Evolutionary conservation across 805 yeast species (phyloP).

Genomic region (Clavispora vitiphila): DNA sequence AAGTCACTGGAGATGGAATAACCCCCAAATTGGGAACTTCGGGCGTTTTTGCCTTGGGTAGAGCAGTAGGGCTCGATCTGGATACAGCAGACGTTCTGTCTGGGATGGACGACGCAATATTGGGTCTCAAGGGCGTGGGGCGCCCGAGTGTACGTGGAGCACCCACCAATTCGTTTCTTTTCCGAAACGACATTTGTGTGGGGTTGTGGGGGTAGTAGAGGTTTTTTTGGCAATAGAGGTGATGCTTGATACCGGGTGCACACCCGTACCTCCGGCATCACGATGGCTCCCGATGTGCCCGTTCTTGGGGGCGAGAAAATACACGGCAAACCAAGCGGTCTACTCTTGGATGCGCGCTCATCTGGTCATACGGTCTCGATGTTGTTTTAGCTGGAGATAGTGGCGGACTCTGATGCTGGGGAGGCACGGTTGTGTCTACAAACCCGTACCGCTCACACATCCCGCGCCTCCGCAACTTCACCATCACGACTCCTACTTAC

Average conservation of each 20-base stretch:
- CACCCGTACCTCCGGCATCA: conserved; percentile 1
- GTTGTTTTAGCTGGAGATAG: too few species aligned
- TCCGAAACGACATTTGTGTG: conserved; percentile 52
- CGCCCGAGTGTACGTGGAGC: neutral
- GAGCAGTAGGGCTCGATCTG: neutral
- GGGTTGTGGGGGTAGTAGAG: too few species aligned
- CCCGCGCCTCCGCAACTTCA: conserved; percentile 1
- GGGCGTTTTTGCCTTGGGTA: neutral
- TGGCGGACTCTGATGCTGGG: too few species aligned
- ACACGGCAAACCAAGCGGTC: neutral
- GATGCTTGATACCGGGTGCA: neutral
- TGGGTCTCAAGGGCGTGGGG: neutral
- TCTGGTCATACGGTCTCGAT: too few species aligned
- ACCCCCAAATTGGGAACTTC: conserved; percentile 46
- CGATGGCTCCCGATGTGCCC: too few species aligned
- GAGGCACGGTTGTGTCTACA: too few species aligned
- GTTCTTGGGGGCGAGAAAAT: too few species aligned
- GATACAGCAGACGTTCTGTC: neutral
- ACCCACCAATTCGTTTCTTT: conserved; percentile 48
- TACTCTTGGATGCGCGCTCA: too few species aligned
- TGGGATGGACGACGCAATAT: neutral
- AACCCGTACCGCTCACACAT: neutral
- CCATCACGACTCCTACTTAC: neutral
- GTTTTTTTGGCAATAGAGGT: too few species aligned
- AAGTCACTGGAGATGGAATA: conserved; percentile 71